Conservation (phyloP, 192 early-diverging fungal genomes). For the Funneliformis geosporum region DNA sequence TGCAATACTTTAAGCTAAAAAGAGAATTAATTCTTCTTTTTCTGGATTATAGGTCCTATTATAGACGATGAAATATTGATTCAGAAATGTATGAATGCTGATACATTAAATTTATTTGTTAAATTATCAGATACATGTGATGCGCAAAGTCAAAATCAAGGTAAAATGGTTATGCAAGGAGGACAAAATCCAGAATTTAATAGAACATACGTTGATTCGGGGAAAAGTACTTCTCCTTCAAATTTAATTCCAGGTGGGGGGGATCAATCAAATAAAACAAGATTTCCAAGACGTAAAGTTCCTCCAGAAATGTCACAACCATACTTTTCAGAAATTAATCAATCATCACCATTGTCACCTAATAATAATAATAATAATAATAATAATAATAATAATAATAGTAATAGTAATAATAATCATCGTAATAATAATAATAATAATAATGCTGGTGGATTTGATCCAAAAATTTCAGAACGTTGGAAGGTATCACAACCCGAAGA, state of each 20-base stretch:
- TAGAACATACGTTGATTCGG: not conserved
- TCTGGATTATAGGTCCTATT: not conserved
- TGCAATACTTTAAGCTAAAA: not conserved
- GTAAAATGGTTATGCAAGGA: not conserved
- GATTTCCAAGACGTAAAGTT: not conserved
- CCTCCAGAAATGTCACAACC: not conserved
- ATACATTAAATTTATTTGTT: slow-evolving; percentile 27
- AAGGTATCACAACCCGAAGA: not conserved
- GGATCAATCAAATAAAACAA: not conserved
- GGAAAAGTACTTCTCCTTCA: not conserved
- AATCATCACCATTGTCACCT: not conserved
- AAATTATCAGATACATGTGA: not conserved
- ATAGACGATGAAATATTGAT: slow-evolving; percentile 18
- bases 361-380: no score
- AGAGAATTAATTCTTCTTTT: not conserved
- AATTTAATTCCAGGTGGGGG: not conserved
- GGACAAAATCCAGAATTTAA: no score
- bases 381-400: no score
- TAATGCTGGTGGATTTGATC: slow-evolving; percentile 12
- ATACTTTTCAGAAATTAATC: not conserved
- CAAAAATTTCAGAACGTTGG: not conserved
- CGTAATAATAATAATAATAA: not conserved
- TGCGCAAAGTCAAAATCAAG: not conserved
- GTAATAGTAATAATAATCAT: no score
- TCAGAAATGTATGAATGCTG: slow-evolving; percentile 8